Conservation (phyloP, 1,139 yeast genomes). For the Sugiyamaella pinicola region DNA sequence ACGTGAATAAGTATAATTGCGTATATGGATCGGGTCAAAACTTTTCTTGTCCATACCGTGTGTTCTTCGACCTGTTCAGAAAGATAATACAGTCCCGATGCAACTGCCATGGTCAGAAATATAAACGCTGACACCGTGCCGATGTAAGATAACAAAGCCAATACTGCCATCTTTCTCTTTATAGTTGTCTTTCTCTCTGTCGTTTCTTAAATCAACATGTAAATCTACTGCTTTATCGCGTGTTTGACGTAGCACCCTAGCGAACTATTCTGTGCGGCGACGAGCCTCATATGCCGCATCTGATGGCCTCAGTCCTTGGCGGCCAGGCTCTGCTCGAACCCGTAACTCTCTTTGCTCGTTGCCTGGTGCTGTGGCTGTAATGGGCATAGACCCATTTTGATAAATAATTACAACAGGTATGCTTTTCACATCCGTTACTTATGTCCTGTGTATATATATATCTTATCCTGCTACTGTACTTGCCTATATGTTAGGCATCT, state of each 20-base stretch:
- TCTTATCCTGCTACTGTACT: too few relatives aligned
- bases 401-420: too few relatives aligned
- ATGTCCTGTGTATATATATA: too few relatives aligned
- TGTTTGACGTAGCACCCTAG: too few relatives aligned
- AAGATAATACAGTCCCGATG: conserved; percentile 87
- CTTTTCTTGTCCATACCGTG: conserved; percentile 76
- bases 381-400: too few relatives aligned
- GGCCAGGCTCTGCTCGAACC: too few relatives aligned
- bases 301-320: background rate
- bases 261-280: conserved; percentile 4
- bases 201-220: background rate
- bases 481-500: too few relatives aligned
- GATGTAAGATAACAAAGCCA: conserved; percentile 58
- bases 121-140: conserved; percentile 78
- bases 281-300: background rate
- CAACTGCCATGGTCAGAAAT: conserved; percentile 66
- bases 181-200: background rate
- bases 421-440: too few relatives aligned
- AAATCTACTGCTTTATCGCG: background rate
- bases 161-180: conserved; percentile 34
- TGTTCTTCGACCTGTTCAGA: conserved; percentile 95
- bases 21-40: conserved; percentile 64
- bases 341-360: too few relatives aligned
- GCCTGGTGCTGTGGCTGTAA: too few relatives aligned
- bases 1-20: conserved; percentile 56